These are phyloP conservation scores for Colletotrichum trifolii DNA, from an alignment of 2,329 filamentous ascomycete species.

Conservation along the genomic window DNA sequence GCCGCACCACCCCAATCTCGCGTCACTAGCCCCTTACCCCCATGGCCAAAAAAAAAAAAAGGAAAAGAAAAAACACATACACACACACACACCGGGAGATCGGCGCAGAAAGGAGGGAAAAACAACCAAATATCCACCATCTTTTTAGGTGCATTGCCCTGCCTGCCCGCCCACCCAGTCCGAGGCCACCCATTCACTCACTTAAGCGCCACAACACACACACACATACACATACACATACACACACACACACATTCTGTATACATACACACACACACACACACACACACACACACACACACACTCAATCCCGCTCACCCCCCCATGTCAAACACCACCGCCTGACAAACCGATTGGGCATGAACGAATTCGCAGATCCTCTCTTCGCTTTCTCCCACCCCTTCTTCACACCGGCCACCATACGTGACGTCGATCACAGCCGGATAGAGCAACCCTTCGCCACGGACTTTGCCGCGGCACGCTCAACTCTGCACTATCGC, in stretches of 20 bases:
- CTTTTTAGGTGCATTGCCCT: background rate
- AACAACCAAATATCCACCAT: too few species aligned
- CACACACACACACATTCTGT: background rate
- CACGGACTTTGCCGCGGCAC: background rate
- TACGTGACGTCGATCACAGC: slow-evolving; percentile 17
- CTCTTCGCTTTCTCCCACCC: slow-evolving; percentile 9
- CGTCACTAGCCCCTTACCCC: slow-evolving; percentile 21
- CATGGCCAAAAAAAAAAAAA: background rate
- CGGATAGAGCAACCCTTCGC: slow-evolving; percentile 27
- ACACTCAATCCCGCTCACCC: background rate
- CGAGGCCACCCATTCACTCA: background rate
- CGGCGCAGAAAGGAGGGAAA: slow-evolving; percentile 21
- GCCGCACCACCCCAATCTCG: slow-evolving; percentile 10
- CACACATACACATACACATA: background rate
- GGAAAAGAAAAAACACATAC: too few species aligned
- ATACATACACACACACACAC: slow-evolving; percentile 7
- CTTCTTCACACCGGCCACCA: background rate
- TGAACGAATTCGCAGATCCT: slow-evolving; percentile 17
- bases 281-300: slow-evolving; percentile 8
- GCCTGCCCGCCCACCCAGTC: background rate
- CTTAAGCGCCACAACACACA: background rate
- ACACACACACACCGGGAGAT: slow-evolving; percentile 21
- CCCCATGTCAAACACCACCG: too few species aligned
- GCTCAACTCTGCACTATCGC: background rate
- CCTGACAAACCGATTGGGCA: slow-evolving; percentile 26